Evolutionary conservation across 495 filamentous ascomycete species (phyloP).

Genomic region (Durotheca rogersii): DNA sequence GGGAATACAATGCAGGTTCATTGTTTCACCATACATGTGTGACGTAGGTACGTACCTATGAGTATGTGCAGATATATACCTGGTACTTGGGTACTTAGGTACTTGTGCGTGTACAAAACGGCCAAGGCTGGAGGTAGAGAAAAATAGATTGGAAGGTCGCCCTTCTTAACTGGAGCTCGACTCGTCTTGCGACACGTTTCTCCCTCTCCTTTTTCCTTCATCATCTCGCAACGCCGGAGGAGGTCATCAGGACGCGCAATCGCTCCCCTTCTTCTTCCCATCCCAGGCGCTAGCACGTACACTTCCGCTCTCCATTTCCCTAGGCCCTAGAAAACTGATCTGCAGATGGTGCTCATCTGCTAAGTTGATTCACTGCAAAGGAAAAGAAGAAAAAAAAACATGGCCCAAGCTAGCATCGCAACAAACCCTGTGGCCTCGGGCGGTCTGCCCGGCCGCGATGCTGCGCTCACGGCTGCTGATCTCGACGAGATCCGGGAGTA

Average conservation of each 20-base stretch:
- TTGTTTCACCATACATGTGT: too few relatives aligned
- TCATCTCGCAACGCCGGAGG: conserved; percentile 9
- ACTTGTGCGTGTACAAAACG: too few relatives aligned
- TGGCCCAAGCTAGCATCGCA: conserved; percentile 27
- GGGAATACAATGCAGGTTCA: too few relatives aligned
- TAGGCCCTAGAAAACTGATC: conserved; percentile 7
- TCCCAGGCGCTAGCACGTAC: conserved; percentile 12
- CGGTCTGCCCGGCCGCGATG: conserved; percentile 19
- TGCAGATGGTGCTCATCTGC: conserved; percentile 10
- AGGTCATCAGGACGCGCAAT: conserved; percentile 8
- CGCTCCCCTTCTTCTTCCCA: neutral
- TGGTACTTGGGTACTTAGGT: neutral
- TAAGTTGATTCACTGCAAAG: conserved; percentile 14
- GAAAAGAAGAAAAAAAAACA: too few relatives aligned
- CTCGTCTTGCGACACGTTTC: conserved; percentile 28
- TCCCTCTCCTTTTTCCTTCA: conserved; percentile 9
- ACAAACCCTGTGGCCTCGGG: conserved; percentile 13
- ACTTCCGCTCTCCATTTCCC: conserved; percentile 2
- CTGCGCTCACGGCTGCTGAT: conserved; percentile 30
- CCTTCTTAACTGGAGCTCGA: conserved; percentile 7
- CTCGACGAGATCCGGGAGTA: conserved; percentile 55
- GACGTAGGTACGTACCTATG: too few relatives aligned
- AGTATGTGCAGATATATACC: too few relatives aligned
- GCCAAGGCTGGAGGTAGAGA: neutral
- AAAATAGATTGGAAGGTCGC: conserved; percentile 19